Conservation (phyloP, 164 flowering plant species). For the Vitis rotundifolia region DNA sequence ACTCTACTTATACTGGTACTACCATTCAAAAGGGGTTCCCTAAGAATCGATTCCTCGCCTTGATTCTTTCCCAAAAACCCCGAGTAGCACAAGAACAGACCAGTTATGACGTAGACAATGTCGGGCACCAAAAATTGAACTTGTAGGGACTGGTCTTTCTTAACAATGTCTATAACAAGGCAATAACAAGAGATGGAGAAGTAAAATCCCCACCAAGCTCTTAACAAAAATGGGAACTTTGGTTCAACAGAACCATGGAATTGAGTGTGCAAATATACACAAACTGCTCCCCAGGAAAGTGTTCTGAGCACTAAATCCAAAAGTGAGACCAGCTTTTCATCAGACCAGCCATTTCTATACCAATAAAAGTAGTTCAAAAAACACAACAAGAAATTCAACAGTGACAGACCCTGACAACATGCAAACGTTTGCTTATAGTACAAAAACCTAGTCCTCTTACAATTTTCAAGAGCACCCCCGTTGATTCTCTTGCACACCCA, state of each 20-base stretch:
- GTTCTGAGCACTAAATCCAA: conserved; percentile 48
- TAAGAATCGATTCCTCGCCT: conserved; percentile 26
- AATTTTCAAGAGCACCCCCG: conserved; percentile 8
- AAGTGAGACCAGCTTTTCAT: conserved; percentile 37
- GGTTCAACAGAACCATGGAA: conserved; percentile 22
- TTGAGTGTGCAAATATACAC: conserved; percentile 37
- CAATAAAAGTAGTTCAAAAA: conserved; percentile 46
- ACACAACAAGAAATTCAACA: conserved; percentile 42
- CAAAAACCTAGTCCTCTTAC: conserved; percentile 11
- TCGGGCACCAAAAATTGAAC: conserved; percentile 42
- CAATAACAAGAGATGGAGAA: conserved; percentile 46
- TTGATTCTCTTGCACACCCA: conserved; percentile 37
- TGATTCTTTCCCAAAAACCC: conserved; percentile 39
- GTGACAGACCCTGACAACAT: conserved; percentile 44
- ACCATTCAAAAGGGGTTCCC: conserved; percentile 66
- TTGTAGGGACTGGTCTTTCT: conserved; percentile 16
- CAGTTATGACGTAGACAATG: conserved; percentile 37
- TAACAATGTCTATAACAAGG: conserved; percentile 42
- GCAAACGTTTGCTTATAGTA: conserved; percentile 35
- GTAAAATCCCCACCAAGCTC: conserved; percentile 61
- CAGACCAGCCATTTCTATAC: conserved; percentile 62
- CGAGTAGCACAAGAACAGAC: conserved; percentile 48
- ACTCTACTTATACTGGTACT: conserved; percentile 5
- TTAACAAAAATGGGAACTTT: conserved; percentile 44
- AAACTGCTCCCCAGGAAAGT: conserved; percentile 51